Conservation (phyloP, 306 rosid species). For the Begonia masoniana region DNA sequence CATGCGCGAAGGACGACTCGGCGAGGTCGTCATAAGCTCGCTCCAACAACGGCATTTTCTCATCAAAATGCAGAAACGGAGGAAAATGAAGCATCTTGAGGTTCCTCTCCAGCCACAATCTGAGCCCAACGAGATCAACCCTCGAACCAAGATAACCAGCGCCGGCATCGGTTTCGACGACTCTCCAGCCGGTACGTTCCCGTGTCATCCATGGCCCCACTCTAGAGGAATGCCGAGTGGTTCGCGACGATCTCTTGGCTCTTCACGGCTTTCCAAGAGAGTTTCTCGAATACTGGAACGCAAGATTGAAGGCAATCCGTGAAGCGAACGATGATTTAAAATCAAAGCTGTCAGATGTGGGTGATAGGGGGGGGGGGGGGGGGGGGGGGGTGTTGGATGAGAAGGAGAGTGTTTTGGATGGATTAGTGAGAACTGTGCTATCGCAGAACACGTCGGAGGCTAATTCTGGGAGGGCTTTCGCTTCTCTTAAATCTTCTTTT, state of each 20-base stretch:
- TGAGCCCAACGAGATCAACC: background rate
- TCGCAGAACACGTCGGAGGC: conserved; percentile 81
- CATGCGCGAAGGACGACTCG: no score
- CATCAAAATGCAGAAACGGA: conserved; percentile 20
- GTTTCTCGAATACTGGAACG: conserved; percentile 56
- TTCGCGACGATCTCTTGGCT: conserved; percentile 59
- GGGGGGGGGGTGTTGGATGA: conserved; percentile 4
- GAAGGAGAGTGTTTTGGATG: conserved; percentile 63
- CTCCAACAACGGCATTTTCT: background rate
- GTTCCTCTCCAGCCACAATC: conserved; percentile 1
- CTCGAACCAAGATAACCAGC: conserved; percentile 15
- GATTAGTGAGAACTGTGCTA: conserved; percentile 65
- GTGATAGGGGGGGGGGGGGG: no score
- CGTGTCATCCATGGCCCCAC: conserved; percentile 44
- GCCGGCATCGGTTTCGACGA: conserved; percentile 3
- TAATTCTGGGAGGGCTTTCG: conserved; percentile 56
- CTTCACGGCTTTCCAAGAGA: conserved; percentile 59
- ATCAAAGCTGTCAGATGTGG: conserved; percentile 11
- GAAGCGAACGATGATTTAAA: conserved; percentile 3
- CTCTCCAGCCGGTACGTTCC: conserved; percentile 31
- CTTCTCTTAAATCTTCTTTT: conserved; percentile 64
- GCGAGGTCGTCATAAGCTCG: no score
- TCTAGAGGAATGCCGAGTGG: conserved; percentile 35
- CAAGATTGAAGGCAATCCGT: conserved; percentile 7
- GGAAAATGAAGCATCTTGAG: conserved; percentile 28